phyloP scores from a whole-genome alignment of 2,329 filamentous ascomycete genomes.

The Hypoxylon sp. region DNA sequence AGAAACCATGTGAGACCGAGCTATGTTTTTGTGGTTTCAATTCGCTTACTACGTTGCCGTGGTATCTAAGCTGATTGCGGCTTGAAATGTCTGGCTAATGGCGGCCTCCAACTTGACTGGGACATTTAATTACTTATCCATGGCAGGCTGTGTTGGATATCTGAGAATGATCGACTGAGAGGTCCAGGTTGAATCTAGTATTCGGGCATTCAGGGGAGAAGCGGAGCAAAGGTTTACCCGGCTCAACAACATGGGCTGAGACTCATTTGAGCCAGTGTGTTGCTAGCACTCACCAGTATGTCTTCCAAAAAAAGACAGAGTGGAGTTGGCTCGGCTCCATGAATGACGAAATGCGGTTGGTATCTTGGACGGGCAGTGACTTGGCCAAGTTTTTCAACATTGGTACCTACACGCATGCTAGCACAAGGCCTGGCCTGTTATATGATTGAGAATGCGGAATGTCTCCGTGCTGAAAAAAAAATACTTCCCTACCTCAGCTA shows the following conservation, averaged over 20 bases:
- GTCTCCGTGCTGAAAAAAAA: neutral
- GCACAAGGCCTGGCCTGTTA: neutral
- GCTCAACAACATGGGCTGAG: slow-evolving; percentile 9
- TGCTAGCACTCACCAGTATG: neutral
- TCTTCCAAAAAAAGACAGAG: slow-evolving; percentile 10
- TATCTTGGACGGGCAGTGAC: neutral
- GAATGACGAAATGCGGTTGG: slow-evolving; percentile 10
- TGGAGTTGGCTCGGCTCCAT: slow-evolving; percentile 7
- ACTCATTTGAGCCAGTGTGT: slow-evolving; percentile 13
- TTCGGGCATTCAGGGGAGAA: slow-evolving; percentile 1
- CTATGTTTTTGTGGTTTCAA: slow-evolving; percentile 5
- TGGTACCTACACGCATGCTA: neutral
- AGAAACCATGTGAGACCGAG: neutral
- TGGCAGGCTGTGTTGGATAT: neutral
- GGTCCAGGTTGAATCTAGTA: neutral
- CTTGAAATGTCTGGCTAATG: neutral
- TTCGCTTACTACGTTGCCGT: slow-evolving; percentile 23
- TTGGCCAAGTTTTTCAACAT: neutral
- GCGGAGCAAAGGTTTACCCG: slow-evolving; percentile 30
- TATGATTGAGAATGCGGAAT: neutral
- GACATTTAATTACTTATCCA: neutral
- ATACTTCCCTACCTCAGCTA: neutral
- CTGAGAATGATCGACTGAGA: neutral
- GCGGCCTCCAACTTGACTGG: neutral
- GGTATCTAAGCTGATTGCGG: neutral